These are phyloP conservation scores for Kockiozyma suomiensis DNA, from an alignment of 805 yeast species.

Conservation along the genomic window DNA sequence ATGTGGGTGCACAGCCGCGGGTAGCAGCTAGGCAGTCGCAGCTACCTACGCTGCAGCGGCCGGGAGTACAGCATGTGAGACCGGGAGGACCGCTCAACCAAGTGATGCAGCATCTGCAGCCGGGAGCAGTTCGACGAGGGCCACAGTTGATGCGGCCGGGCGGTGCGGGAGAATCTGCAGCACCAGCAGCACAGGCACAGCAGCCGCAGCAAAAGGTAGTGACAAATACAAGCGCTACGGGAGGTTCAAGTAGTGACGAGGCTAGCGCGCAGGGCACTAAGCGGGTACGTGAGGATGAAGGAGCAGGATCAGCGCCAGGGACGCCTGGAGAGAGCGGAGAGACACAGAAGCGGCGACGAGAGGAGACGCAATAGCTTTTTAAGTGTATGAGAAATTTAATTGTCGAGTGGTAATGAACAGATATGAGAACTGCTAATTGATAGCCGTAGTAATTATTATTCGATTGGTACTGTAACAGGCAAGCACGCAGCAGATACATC, in stretches of 20 bases:
- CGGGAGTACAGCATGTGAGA: constrained; percentile 13
- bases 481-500: too few species aligned
- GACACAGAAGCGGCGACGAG: constrained; percentile 27
- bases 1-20: background rate
- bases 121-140: constrained; percentile 7
- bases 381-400: background rate
- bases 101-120: constrained; percentile 17
- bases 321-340: constrained; percentile 10
- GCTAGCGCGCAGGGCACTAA: constrained; percentile 7
- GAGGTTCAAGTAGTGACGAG: background rate
- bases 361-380: constrained; percentile 21
- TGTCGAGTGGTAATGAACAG: background rate
- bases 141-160: constrained; percentile 18
- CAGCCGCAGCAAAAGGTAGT: background rate
- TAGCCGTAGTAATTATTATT: too few species aligned
- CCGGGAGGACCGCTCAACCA: background rate
- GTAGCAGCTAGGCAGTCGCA: constrained; percentile 14
- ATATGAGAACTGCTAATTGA: too few species aligned
- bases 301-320: background rate
- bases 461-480: too few species aligned
- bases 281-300: constrained; percentile 19
- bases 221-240: background rate
- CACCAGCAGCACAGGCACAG: constrained; percentile 2
- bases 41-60: constrained; percentile 29
- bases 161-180: constrained; percentile 1